These are phyloP conservation scores for Fagopyrum tataricum DNA, from an alignment of 148 eudicot genomes.

Conservation along the genomic window DNA sequence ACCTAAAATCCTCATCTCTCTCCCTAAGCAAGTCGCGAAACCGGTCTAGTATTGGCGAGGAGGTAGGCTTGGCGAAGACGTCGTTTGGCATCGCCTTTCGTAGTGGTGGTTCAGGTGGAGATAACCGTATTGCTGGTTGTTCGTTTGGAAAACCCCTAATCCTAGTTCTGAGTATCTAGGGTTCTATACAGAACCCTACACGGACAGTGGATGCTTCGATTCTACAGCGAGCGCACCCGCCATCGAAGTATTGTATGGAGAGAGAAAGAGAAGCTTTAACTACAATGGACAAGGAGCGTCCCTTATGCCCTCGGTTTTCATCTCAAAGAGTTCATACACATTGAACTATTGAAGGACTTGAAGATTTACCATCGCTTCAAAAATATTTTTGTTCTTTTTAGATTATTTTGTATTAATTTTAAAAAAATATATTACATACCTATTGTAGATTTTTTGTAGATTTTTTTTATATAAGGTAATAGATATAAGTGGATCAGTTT, in stretches of 20 bases:
- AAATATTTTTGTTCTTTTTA: no score
- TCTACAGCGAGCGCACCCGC: conserved; percentile 17
- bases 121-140: background rate
- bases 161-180: background rate
- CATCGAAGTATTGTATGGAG: conserved; percentile 9
- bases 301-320: background rate
- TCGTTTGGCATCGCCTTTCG: conserved; percentile 27
- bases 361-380: no score
- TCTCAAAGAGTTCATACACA: background rate
- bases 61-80: conserved; percentile 12
- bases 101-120: background rate
- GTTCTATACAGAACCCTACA: background rate
- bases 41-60: conserved; percentile 53
- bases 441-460: no score
- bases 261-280: background rate
- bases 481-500: no score
- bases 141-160: background rate
- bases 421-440: no score
- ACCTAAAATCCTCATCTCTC: conserved; percentile 35
- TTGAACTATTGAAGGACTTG: no score
- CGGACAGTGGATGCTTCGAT: background rate
- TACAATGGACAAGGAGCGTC: background rate
- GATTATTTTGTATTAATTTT: no score
- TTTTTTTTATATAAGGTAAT: no score
- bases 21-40: conserved; percentile 48